These are phyloP conservation scores for Mucor mucedo DNA, from an alignment of 371 early-diverging fungal species.

Conservation along the genomic window DNA sequence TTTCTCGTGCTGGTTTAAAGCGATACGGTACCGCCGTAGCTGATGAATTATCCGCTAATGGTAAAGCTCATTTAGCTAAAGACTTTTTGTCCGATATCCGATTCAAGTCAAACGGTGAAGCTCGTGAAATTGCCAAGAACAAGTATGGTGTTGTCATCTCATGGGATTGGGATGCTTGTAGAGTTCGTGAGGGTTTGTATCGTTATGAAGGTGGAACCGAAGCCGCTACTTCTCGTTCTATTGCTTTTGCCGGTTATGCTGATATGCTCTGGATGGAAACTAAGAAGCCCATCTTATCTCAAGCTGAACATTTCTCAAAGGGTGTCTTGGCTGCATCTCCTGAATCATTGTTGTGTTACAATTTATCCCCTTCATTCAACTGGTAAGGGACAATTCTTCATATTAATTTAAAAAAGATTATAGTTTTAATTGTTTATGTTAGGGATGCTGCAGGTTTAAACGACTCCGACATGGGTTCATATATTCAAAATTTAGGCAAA, in stretches of 20 bases:
- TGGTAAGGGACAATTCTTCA: constrained; percentile 69
- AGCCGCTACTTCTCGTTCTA: constrained; percentile 87
- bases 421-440: background rate
- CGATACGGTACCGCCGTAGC: constrained; percentile 85
- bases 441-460: constrained; percentile 90
- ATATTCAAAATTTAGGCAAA: constrained; percentile 80
- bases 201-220: constrained; percentile 95
- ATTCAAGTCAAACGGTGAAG: constrained; percentile 82
- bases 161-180: constrained; percentile 93
- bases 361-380: constrained; percentile 98
- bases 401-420: background rate
- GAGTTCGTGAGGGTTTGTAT: constrained; percentile 96
- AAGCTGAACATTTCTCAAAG: constrained; percentile 91
- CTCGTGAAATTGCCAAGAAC: constrained; percentile 77
- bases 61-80: constrained; percentile 49
- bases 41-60: constrained; percentile 70
- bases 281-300: constrained; percentile 88
- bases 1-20: constrained; percentile 81
- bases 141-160: constrained; percentile 79
- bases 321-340: constrained; percentile 77
- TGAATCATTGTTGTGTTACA: constrained; percentile 85
- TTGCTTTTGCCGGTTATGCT: constrained; percentile 91
- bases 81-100: constrained; percentile 64
- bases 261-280: constrained; percentile 99
- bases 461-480: constrained; percentile 87